Conservation (phyloP, 805 yeast species). For the Vanderwaltozyma polyspora region DNA sequence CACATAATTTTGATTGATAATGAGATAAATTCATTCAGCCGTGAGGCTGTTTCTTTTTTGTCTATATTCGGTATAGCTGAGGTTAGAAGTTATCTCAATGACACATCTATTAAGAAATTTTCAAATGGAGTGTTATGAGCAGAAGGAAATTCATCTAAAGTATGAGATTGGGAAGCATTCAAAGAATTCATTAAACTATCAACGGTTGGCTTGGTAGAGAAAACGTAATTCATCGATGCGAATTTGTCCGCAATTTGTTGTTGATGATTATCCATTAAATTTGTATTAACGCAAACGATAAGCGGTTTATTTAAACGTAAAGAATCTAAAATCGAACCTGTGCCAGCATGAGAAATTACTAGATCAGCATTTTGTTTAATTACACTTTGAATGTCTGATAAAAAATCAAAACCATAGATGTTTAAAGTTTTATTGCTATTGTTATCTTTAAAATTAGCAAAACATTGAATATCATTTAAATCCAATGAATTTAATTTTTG, state of each 20-base stretch:
- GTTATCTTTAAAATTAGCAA: not conserved
- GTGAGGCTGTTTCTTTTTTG: too few relatives aligned
- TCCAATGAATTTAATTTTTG: not conserved
- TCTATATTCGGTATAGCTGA: too few relatives aligned
- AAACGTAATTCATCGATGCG: conserved; percentile 22
- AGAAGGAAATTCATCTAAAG: conserved; percentile 7
- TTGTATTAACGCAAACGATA: conserved; percentile 58
- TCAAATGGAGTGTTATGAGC: conserved; percentile 11
- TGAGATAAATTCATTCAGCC: too few relatives aligned
- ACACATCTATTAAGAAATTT: conserved; percentile 3
- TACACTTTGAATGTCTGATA: conserved; percentile 6
- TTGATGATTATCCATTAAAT: conserved; percentile 84
- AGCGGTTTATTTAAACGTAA: conserved; percentile 45
- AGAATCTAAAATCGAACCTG: conserved; percentile 83
- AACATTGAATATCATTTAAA: too few relatives aligned
- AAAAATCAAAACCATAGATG: conserved; percentile 8
- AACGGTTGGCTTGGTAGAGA: conserved; percentile 13
- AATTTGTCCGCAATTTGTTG: conserved; percentile 58
- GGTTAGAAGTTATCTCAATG: conserved; percentile 1
- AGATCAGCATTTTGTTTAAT: conserved; percentile 32
- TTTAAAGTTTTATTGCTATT: not conserved
- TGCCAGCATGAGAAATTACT: conserved; percentile 81
- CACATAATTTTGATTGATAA: too few relatives aligned
- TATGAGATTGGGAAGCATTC: conserved; percentile 3
- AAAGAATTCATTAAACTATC: conserved; percentile 6